Conservation (phyloP, 208 protist genomes). For the Naegleria gruberi region DNA sequence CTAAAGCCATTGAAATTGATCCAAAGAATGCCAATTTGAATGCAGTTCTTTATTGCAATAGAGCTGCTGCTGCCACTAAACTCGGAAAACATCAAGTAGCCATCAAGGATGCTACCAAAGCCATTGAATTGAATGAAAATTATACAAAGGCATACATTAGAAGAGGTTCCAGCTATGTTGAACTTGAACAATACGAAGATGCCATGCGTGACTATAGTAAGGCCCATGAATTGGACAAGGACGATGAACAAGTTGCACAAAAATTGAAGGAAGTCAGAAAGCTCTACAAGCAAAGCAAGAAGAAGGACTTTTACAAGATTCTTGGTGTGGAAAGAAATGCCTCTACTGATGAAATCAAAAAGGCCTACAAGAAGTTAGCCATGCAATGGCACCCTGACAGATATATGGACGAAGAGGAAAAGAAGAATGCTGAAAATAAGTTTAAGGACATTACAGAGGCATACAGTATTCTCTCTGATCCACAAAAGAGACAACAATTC, state of each 20-base stretch:
- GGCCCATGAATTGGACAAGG: constrained; percentile 57
- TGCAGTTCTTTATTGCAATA: constrained; percentile 68
- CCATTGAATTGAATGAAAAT: constrained; percentile 67
- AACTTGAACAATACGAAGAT: constrained; percentile 70
- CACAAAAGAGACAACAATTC: constrained; percentile 27
- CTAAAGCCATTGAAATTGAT: constrained; percentile 61
- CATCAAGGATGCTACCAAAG: constrained; percentile 74
- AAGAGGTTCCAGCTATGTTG: constrained; percentile 62
- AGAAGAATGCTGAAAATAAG: constrained; percentile 51
- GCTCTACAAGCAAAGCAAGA: constrained; percentile 51
- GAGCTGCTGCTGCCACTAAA: constrained; percentile 68
- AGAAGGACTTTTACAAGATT: constrained; percentile 81
- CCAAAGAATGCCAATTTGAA: constrained; percentile 58
- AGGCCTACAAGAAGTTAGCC: constrained; percentile 67
- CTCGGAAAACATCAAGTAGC: constrained; percentile 69
- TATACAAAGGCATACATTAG: constrained; percentile 73
- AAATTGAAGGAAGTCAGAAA: constrained; percentile 41
- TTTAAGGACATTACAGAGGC: constrained; percentile 70
- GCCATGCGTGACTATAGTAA: constrained; percentile 70
- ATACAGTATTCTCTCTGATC: constrained; percentile 56
- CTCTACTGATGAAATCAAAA: constrained; percentile 49
- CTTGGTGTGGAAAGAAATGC: constrained; percentile 57
- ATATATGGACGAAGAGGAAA: constrained; percentile 47
- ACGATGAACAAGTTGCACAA: constrained; percentile 35
- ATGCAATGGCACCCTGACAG: constrained; percentile 77